phyloP scores from a whole-genome alignment of 2,329 filamentous ascomycete genomes.

The Alternaria conjuncta region DNA sequence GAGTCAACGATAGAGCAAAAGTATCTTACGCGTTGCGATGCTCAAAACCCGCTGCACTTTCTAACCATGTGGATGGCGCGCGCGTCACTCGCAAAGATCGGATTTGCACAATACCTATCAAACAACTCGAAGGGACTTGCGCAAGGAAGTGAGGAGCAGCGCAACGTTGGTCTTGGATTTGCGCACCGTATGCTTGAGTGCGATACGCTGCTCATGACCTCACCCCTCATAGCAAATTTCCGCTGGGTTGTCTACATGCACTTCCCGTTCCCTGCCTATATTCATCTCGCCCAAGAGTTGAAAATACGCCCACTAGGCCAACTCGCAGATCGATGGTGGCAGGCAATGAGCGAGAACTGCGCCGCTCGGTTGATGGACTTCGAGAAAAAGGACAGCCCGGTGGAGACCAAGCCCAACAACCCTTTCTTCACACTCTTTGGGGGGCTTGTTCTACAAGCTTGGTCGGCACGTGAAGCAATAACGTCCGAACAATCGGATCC shows the following conservation, averaged over 20 bases:
- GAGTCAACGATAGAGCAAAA: conserved; percentile 50
- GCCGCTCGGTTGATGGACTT: conserved; percentile 43
- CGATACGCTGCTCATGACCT: conserved; percentile 55
- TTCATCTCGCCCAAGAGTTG: conserved; percentile 55
- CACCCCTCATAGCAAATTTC: conserved; percentile 51
- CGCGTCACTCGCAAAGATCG: conserved; percentile 55
- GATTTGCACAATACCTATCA: conserved; percentile 57
- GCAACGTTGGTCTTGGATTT: conserved; percentile 35
- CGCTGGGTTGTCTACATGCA: conserved; percentile 53
- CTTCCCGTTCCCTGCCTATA: conserved; percentile 59
- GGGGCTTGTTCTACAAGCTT: conserved; percentile 63
- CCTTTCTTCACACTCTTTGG: conserved; percentile 55
- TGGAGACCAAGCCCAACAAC: conserved; percentile 21
- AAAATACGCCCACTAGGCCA: conserved; percentile 43
- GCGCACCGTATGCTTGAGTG: conserved; percentile 53
- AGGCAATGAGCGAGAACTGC: conserved; percentile 55
- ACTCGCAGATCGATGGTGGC: conserved; percentile 51
- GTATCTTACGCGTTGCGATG: conserved; percentile 44
- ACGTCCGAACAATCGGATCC: conserved; percentile 2
- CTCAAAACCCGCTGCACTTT: conserved; percentile 45
- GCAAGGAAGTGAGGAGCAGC: conserved; percentile 28
- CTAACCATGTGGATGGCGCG: conserved; percentile 57
- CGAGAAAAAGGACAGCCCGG: conserved; percentile 18
- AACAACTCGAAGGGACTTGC: conserved; percentile 36
- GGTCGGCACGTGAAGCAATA: conserved; percentile 22